Base-by-base conservation (phyloP, 805 yeast species). In the Sungouiella blattae region DNA sequence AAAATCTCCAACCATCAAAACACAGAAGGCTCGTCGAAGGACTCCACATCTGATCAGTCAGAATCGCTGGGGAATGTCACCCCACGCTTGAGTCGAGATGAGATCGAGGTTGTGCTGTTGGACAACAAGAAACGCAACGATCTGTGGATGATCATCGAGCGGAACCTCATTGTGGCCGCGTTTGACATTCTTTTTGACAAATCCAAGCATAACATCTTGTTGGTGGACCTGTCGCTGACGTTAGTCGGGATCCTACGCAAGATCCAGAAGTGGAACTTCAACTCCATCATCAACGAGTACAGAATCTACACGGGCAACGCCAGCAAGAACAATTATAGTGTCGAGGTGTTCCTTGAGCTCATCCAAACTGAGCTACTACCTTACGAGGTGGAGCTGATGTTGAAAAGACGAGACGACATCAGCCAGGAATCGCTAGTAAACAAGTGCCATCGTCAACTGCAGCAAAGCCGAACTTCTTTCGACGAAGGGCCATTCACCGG, bases 191-290 rank as follows among this genome's bases (percentile, higher is more conserved):
- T 87, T 5, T 62, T 91, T 26, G 79, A 91, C 53, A 64, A 73
- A 17, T 66, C 63, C 23, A 73, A 81, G 45, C 80, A 83, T 50
- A 88, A 88, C 34, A 56, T 85, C 4, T 63, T 91, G 29, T 57
- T 91, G 11, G 78, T 93, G 15, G 98, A 93, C 53, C 75, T 83
- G 25, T 80, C 89, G 5, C 81, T 83, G 39, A 77, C 93, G 9
- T 70, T 89, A 13, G 76, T 87, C 8, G 96, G 97, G 0, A 67
- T 89, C 2, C 61, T 93, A 22, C 68, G 98, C 33, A 80, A 83
- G 54, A 68, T 89, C 26, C 93, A 87, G 58, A 83, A 83, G 60
- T 91, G 97, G 98, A 82, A 80, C 48, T 83, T 83, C 53, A 78
- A 89, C 16, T 81, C 94, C 13, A 78, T 91, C 4, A 74, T 88